phyloP scores from a whole-genome alignment of 352 stramenopile species.

The Phytopythium kandeliae region DNA sequence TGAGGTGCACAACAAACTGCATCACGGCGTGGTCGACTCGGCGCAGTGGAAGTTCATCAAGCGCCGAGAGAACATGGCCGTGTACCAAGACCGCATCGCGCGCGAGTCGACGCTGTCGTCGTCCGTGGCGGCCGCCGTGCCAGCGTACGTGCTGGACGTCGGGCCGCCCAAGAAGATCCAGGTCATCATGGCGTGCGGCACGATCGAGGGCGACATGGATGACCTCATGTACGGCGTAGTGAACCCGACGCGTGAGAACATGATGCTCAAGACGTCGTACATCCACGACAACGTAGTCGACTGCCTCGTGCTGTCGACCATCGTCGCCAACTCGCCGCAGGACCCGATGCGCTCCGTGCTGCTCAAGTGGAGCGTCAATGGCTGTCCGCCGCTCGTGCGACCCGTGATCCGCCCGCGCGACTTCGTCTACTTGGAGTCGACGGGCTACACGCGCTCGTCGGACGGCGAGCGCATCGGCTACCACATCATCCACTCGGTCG shows the following conservation, averaged over 20 bases:
- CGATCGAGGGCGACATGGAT: slow-evolving; percentile 9
- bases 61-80: slow-evolving; percentile 9
- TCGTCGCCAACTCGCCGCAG: slow-evolving; percentile 16
- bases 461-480: slow-evolving; percentile 9
- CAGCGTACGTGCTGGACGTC: slow-evolving; percentile 6
- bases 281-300: slow-evolving; percentile 14
- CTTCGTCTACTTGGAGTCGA: slow-evolving; percentile 11
- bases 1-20: slow-evolving; percentile 5
- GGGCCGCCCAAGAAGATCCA: slow-evolving; percentile 9
- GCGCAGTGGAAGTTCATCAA: slow-evolving; percentile 14
- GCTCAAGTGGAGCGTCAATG: slow-evolving; percentile 15
- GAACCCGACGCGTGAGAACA: slow-evolving; percentile 10
- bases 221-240: slow-evolving; percentile 14
- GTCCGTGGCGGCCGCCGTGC: background rate
- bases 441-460: slow-evolving; percentile 8
- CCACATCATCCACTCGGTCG: slow-evolving; percentile 13
- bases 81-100: slow-evolving; percentile 11
- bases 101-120: slow-evolving; percentile 7
- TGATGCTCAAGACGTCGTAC: slow-evolving; percentile 15
- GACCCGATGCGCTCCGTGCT: slow-evolving; percentile 10
- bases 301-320: slow-evolving; percentile 8
- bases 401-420: slow-evolving; percentile 5
- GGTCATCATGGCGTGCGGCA: slow-evolving; percentile 7
- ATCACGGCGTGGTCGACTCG: slow-evolving; percentile 5
- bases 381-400: slow-evolving; percentile 4